Percentiles rank a stretch among this genome's conserved stretches.
Evolutionary conservation across 306 rosid genomes (phyloP).

Genomic region (Inga leiocalycina): DNA sequence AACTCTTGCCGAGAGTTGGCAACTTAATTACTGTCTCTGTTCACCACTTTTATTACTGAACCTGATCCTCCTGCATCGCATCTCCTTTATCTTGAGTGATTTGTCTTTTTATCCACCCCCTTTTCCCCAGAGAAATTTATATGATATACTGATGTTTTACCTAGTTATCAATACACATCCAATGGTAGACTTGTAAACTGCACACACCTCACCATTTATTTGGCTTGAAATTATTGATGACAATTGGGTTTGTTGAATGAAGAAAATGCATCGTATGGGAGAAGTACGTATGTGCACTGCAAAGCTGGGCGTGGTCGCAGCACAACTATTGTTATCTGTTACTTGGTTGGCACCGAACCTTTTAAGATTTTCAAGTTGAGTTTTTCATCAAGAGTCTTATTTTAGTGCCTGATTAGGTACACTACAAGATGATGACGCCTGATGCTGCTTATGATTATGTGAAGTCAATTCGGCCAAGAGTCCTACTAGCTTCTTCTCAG

Average conservation of each 20-base stretch:
- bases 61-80: not conserved
- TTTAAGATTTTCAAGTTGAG: not conserved
- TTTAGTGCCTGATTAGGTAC: slow-evolving; percentile 49
- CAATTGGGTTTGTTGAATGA: slow-evolving; percentile 20
- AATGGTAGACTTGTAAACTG: too few relatives aligned
- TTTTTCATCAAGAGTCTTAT: not conserved
- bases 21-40: not conserved
- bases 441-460: slow-evolving; percentile 76
- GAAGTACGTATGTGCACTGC: slow-evolving; percentile 92
- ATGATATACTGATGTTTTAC: too few relatives aligned
- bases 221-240: not conserved
- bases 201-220: not conserved
- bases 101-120: too few relatives aligned
- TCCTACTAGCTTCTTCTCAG: slow-evolving; percentile 91
- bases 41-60: not conserved
- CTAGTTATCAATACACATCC: too few relatives aligned
- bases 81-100: too few relatives aligned
- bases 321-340: slow-evolving; percentile 91
- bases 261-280: slow-evolving; percentile 77
- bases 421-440: slow-evolving; percentile 88
- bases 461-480: slow-evolving; percentile 89
- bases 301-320: slow-evolving; percentile 99
- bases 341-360: slow-evolving; percentile 62
- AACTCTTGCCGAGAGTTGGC: not conserved
- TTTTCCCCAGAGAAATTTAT: too few relatives aligned